Percentiles rank a stretch among this genome's conserved stretches.
Evolutionary conservation across 768 basidiomycete species (phyloP).

Genomic region (Leccinum olivaceopallidum): DNA sequence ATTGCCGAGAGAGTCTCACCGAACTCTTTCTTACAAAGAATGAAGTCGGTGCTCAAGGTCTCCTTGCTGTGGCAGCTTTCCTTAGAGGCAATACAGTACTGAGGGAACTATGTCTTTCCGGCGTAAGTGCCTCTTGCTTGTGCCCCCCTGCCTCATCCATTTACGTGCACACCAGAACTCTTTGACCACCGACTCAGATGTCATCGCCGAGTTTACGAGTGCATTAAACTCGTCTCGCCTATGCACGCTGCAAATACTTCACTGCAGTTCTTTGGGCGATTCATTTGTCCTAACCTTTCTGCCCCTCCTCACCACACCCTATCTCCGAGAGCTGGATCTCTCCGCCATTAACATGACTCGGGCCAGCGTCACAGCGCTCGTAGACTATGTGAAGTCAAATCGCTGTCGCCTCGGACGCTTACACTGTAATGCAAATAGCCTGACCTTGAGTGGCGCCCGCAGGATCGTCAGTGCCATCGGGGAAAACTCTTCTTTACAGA

Average conservation of each 20-base stretch:
- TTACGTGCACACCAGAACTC: slow-evolving; percentile 36
- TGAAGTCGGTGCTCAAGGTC: slow-evolving; percentile 52
- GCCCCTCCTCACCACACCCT: slow-evolving; percentile 46
- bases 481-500: slow-evolving; percentile 47
- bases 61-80: slow-evolving; percentile 54
- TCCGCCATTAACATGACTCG: slow-evolving; percentile 50
- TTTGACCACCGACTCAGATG: slow-evolving; percentile 38
- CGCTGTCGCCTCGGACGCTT: slow-evolving; percentile 51
- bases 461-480: slow-evolving; percentile 48
- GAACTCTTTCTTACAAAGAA: slow-evolving; percentile 63
- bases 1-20: slow-evolving; percentile 40
- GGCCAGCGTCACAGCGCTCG: slow-evolving; percentile 41
- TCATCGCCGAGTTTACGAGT: slow-evolving; percentile 41
- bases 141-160: slow-evolving; percentile 16
- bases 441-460: slow-evolving; percentile 47
- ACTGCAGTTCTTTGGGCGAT: slow-evolving; percentile 51
- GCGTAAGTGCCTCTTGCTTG: slow-evolving; percentile 41
- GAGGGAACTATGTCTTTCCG: slow-evolving; percentile 54
- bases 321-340: slow-evolving; percentile 56
- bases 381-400: slow-evolving; percentile 50
- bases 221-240: slow-evolving; percentile 59
- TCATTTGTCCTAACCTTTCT: slow-evolving; percentile 50
- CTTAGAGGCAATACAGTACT: slow-evolving; percentile 47
- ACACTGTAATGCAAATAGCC: slow-evolving; percentile 55
- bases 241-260: slow-evolving; percentile 50